Evolutionary conservation across 257 asterid genomes (phyloP), one percentile per base, ranked within the genome.

Genomic region (Leonotis leonurus): DNA sequence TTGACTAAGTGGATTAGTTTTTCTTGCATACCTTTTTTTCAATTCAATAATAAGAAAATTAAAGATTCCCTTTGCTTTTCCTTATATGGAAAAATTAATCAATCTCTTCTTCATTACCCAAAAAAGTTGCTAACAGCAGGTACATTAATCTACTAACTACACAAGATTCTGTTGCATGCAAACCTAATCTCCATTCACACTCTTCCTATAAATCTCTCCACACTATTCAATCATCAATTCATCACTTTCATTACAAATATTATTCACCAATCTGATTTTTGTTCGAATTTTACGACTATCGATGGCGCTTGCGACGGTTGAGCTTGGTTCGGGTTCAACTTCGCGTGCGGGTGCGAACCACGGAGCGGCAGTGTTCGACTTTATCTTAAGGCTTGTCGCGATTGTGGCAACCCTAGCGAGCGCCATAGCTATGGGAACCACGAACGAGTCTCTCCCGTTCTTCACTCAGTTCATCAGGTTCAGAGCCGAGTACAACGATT

Each of bases 391-490:
- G 60, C 21, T 84, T 1, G 40, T 82, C 0, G 95, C 72, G 0
- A 64, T 81, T 27, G 8, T 75, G 26, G 89, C 75, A 5, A 84
- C 84, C 56, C 64, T 81, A 21, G 89, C 83, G 18, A 84, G 93
- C 59, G 89, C 88, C 0, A 73, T 85, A 67, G 80, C 91, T 39
- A 88, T 88, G 94, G 85, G 75, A 0, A 79, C 81, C 1, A 79
- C 90, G 5, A 26, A 76, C 14, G 76, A 78, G 21, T 46, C 77
- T 0, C 76, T 76, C 8, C 79, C 91, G 0, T 72, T 78, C 63
- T 77, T 82, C 70, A 75, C 76, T 41, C 84, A 75, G 51, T 80
- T 88, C 62, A 65, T 81, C 7, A 64, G 73, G 52, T 85, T 81
- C 53, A 75, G 72, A 30, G 86, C 95, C 2, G 11, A 78, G 65